Evolutionary conservation across 495 filamentous ascomycete genomes (phyloP).

Genomic region (Podospora anserina): DNA sequence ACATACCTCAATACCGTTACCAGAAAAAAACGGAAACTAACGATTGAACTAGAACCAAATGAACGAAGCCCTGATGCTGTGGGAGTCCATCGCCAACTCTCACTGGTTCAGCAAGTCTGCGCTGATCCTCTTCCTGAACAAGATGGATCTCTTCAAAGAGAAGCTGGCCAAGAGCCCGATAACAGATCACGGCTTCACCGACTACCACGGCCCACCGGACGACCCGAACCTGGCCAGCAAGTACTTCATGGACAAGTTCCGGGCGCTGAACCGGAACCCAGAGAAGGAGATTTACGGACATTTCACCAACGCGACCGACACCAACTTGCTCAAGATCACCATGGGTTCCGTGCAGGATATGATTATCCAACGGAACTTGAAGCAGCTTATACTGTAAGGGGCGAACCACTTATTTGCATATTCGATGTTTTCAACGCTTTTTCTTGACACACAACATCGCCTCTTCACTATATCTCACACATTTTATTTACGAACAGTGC

Average conservation of each 20-base stretch:
- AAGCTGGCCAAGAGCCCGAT: slow-evolving; percentile 81
- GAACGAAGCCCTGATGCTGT: slow-evolving; percentile 97
- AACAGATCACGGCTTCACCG: slow-evolving; percentile 82
- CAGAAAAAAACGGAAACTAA: slow-evolving; percentile 21
- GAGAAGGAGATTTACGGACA: slow-evolving; percentile 90
- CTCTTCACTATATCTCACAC: not conserved
- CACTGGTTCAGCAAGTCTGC: slow-evolving; percentile 96
- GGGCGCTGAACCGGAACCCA: slow-evolving; percentile 77
- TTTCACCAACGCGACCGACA: slow-evolving; percentile 93
- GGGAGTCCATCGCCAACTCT: slow-evolving; percentile 95
- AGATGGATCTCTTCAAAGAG: slow-evolving; percentile 94
- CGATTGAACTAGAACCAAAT: slow-evolving; percentile 80
- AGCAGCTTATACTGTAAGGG: slow-evolving; percentile 85
- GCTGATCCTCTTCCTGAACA: slow-evolving; percentile 98
- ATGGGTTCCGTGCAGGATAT: slow-evolving; percentile 98
- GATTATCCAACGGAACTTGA: slow-evolving; percentile 97
- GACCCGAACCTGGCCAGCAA: slow-evolving; percentile 63
- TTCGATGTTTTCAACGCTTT: not conserved
- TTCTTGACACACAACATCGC: not conserved
- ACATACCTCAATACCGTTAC: not conserved
- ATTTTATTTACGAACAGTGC: not conserved
- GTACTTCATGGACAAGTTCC: slow-evolving; percentile 90
- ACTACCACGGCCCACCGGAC: slow-evolving; percentile 62
- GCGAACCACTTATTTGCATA: slow-evolving; percentile 7
- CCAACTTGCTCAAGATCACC: slow-evolving; percentile 91